A percentile compares a stretch with the other conserved stretches of the same genome.
phyloP scores from a whole-genome alignment of 768 basidiomycete species.

The Lactifluus pinguis region DNA sequence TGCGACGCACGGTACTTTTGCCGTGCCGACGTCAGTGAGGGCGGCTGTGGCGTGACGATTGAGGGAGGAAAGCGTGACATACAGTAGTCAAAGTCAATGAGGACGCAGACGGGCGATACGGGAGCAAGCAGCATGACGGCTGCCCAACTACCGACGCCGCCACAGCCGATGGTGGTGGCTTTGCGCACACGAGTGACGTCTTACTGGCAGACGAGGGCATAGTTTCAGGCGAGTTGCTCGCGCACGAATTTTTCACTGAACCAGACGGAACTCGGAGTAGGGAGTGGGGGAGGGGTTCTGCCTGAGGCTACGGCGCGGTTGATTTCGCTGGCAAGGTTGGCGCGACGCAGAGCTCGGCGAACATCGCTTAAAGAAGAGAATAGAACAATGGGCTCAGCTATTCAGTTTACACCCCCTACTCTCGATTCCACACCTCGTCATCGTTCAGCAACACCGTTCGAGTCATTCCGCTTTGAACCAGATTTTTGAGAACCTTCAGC shows the following conservation, averaged over 20 bases:
- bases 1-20: too few relatives aligned
- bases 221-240: conserved; percentile 90
- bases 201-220: conserved; percentile 65
- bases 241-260: not conserved
- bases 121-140: too few relatives aligned
- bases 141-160: too few relatives aligned
- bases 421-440: not conserved
- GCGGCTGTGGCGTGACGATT: too few relatives aligned
- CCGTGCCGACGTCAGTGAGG: too few relatives aligned
- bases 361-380: conserved; percentile 48
- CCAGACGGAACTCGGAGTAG: not conserved
- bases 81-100: too few relatives aligned
- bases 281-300: not conserved
- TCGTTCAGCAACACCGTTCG: not conserved
- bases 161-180: too few relatives aligned
- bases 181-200: too few relatives aligned
- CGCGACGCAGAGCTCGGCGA: conserved; percentile 40
- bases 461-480: not conserved
- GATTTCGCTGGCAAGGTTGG: conserved; percentile 49
- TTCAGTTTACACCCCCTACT: not conserved
- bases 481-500: too few relatives aligned
- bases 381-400: conserved; percentile 40
- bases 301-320: conserved; percentile 36
- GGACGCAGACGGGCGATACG: too few relatives aligned
- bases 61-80: too few relatives aligned